Evolutionary conservation across 2,329 filamentous ascomycete genomes (phyloP), one percentile per base, ranked within the genome.

Genomic region (Xylariaceae sp.): DNA sequence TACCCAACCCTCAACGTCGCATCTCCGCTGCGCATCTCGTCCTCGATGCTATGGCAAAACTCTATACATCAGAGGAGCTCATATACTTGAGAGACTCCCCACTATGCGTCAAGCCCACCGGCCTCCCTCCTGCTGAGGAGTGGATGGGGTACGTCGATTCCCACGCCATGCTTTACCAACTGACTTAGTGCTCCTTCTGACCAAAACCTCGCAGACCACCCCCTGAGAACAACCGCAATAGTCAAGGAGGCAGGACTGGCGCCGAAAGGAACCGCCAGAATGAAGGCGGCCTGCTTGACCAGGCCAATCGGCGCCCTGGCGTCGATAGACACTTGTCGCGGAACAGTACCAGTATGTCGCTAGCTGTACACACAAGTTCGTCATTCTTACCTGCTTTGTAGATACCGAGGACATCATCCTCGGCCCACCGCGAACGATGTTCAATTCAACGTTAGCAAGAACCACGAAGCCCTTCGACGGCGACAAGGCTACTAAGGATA

Each of bases 121-220:
- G 80, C 58, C 80, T 97, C 42, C 92, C 91, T 59, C 88, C 90
- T 22, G 82, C 87, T 58, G 90, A 96, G 74, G 90, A 96, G 77
- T 97, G 92, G 92, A 96, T 97, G 90, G 91, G 93, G 88, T 96
- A 78, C 68, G 82, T 72, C 45, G 6, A 49, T 50, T 47, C 14
- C 36, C 34, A n/a, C 41, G 17, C 36, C 34, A 39, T 17, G 31
- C 43, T 31, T 17, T 42, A 28, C 22, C 28, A 41, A 39, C 28
- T 42, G 31, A 42, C 10, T 38, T 13, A 31, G 43, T 60, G 47
- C 53, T 59, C 41, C 56, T 45, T 46, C 44, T 56, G 46, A 55
- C 41, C 28, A 19, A 28, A 51, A 46, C 46, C 49, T 45, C 54
- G 42, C 57, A 81, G 76, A 53, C 68, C 72, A 54, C 71, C 74